Conservation (phyloP, 495 filamentous ascomycete genomes). For the Penicillium herquei region DNA sequence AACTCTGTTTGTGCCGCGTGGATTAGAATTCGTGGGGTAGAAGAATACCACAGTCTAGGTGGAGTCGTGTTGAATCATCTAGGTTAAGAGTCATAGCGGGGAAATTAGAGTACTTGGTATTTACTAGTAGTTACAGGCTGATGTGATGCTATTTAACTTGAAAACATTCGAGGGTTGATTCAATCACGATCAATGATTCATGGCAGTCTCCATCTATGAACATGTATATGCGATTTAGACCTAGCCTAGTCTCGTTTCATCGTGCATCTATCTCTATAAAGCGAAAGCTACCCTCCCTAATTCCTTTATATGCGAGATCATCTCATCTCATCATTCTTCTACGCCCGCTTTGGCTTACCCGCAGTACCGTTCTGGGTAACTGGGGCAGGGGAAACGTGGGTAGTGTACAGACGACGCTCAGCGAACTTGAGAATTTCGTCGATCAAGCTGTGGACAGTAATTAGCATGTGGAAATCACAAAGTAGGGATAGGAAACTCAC, state of each 20-base stretch:
- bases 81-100: too few relatives aligned
- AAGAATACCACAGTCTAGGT: too few relatives aligned
- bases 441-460: conserved; percentile 60
- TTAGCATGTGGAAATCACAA: conserved; percentile 14
- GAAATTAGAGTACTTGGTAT: too few relatives aligned
- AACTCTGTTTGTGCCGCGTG: background rate
- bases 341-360: conserved; percentile 43
- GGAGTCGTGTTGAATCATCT: too few relatives aligned
- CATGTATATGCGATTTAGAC: too few relatives aligned
- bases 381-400: conserved; percentile 15
- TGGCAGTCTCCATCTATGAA: background rate
- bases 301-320: conserved; percentile 8
- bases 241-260: background rate
- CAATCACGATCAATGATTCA: too few relatives aligned
- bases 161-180: too few relatives aligned
- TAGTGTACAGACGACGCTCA: conserved; percentile 63
- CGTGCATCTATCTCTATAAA: conserved; percentile 13
- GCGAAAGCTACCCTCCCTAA: background rate
- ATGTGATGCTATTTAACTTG: too few relatives aligned
- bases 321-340: conserved; percentile 24
- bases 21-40: background rate
- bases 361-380: conserved; percentile 32
- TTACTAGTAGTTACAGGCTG: too few relatives aligned
- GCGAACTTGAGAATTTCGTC: conserved; percentile 84
- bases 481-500: conserved; percentile 55